These are phyloP conservation scores for Pseudocercospora macadamiae DNA, from an alignment of 2,329 filamentous ascomycete genomes.

Conservation along the genomic window DNA sequence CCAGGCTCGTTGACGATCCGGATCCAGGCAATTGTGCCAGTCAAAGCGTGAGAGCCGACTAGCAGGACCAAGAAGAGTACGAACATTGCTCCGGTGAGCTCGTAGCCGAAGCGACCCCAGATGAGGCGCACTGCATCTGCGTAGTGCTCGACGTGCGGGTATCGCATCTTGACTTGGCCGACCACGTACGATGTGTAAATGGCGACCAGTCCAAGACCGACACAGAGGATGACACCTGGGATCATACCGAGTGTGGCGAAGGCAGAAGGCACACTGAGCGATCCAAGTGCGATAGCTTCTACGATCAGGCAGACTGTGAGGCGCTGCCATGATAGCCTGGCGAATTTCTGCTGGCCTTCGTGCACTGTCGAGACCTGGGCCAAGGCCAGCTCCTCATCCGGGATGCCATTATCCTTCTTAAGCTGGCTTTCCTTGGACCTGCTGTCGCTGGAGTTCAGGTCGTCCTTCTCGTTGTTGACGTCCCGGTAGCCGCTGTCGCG, in stretches of 20 bases:
- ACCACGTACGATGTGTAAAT: conserved; percentile 66
- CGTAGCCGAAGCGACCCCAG: conserved; percentile 47
- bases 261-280: conserved; percentile 60
- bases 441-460: conserved; percentile 15
- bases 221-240: conserved; percentile 58
- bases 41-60: conserved; percentile 49
- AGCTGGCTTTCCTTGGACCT: conserved; percentile 11
- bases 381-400: conserved; percentile 23
- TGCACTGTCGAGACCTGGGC: conserved; percentile 33
- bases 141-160: conserved; percentile 50
- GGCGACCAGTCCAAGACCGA: conserved; percentile 59
- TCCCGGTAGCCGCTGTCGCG: conserved; percentile 21
- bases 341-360: conserved; percentile 41
- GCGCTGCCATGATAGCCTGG: conserved; percentile 52
- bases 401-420: conserved; percentile 16
- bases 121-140: conserved; percentile 49
- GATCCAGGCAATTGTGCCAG: conserved; percentile 51
- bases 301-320: conserved; percentile 56
- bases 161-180: conserved; percentile 61
- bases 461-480: conserved; percentile 10
- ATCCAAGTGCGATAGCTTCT: conserved; percentile 62
- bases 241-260: conserved; percentile 59
- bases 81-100: conserved; percentile 48
- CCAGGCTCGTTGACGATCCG: conserved; percentile 42
- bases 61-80: conserved; percentile 47